These are phyloP conservation scores for Rhodomyrtus psidioides DNA, from an alignment of 441 rosid genomes.

Conservation along the genomic window DNA sequence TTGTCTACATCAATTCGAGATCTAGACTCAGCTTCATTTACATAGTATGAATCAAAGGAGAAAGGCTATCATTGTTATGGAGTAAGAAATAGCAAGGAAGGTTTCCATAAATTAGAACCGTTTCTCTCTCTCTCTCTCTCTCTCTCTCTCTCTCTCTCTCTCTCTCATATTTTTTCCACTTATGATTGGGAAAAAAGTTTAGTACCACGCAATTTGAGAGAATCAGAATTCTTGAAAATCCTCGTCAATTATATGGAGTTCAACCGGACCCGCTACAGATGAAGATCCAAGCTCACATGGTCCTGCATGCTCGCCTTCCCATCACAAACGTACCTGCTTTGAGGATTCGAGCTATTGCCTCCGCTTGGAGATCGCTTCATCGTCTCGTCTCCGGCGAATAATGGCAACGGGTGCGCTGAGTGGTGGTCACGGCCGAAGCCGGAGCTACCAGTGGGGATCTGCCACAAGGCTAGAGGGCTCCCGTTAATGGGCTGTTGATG, in stretches of 20 bases:
- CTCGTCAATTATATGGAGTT: neutral
- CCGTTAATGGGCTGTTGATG: slow-evolving; percentile 36
- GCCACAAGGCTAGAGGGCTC: slow-evolving; percentile 52
- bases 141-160: neutral
- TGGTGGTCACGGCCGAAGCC: slow-evolving; percentile 34
- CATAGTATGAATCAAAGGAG: neutral
- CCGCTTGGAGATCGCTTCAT: slow-evolving; percentile 23
- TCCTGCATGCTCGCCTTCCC: slow-evolving; percentile 41
- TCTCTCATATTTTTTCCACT: neutral
- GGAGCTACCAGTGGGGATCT: slow-evolving; percentile 27
- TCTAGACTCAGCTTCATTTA: neutral
- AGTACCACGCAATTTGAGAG: neutral
- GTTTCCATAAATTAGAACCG: neutral
- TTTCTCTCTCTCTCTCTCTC: neutral
- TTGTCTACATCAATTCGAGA: neutral
- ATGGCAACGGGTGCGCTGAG: slow-evolving; percentile 29
- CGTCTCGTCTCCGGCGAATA: slow-evolving; percentile 34
- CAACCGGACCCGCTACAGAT: slow-evolving; percentile 36
- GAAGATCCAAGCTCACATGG: slow-evolving; percentile 85
- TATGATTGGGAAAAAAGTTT: neutral
- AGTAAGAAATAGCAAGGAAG: neutral
- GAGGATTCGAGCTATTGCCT: slow-evolving; percentile 19
- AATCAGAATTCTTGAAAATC: neutral
- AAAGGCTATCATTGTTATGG: neutral
- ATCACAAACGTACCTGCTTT: slow-evolving; percentile 35